Percentiles rank a stretch among this genome's conserved stretches.
phyloP scores from a whole-genome alignment of 495 filamentous ascomycete genomes.

The Aspergillus leporis region DNA sequence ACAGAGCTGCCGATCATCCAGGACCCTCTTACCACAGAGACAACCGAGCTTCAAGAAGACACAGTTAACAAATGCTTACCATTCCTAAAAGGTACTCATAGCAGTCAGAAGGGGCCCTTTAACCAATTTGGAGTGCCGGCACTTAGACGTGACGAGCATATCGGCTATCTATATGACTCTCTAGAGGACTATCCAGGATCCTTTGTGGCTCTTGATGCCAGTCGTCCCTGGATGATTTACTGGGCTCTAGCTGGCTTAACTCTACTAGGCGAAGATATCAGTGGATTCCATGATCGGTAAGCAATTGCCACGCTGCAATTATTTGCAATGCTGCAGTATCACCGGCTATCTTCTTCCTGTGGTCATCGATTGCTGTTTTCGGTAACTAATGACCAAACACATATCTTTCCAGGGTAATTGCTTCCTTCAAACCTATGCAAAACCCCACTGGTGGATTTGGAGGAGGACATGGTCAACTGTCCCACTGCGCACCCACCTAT shows the following conservation, averaged over 20 bases:
- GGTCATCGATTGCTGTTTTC: constrained; percentile 2
- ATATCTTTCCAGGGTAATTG: constrained; percentile 52
- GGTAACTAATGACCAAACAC: constrained; percentile 3
- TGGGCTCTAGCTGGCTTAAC: constrained; percentile 78
- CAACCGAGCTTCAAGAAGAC: constrained; percentile 65
- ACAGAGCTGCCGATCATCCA: constrained; percentile 60
- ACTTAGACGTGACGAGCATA: constrained; percentile 69
- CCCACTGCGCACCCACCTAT: constrained; percentile 87
- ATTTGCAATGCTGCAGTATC: constrained; percentile 1
- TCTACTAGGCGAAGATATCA: constrained; percentile 74
- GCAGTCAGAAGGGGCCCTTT: constrained; percentile 45
- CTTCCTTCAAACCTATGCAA: constrained; percentile 76
- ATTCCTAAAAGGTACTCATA: constrained; percentile 53
- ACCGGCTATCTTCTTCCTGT: background rate
- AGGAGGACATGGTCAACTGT: constrained; percentile 85
- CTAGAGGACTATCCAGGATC: constrained; percentile 64
- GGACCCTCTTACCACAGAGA: constrained; percentile 68
- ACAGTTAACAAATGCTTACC: constrained; percentile 69
- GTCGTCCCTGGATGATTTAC: constrained; percentile 89
- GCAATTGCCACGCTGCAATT: constrained; percentile 21
- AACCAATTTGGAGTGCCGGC: constrained; percentile 72
- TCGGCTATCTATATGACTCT: constrained; percentile 68
- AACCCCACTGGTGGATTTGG: constrained; percentile 87
- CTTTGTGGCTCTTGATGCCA: constrained; percentile 74
- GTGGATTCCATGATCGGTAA: constrained; percentile 63